A percentile compares a stretch with the other conserved stretches of the same genome.
phyloP scores from a whole-genome alignment of 78 protist species.

The Salpingoeca rosetta region DNA sequence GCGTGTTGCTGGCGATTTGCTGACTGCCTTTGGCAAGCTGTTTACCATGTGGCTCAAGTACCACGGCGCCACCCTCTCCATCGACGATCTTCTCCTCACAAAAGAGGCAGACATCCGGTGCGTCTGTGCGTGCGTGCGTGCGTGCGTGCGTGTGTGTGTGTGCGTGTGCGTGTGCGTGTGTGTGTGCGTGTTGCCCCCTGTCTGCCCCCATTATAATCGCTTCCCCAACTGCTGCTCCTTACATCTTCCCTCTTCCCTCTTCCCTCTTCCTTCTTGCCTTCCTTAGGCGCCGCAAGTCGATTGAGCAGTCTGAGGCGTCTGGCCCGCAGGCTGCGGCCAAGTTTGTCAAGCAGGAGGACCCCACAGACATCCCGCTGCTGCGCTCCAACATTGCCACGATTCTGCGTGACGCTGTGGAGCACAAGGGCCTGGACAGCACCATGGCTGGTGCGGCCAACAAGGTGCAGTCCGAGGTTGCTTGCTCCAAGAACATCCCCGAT shows the following conservation, averaged over 20 bases:
- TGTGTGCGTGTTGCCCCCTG: neutral
- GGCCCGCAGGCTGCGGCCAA: neutral
- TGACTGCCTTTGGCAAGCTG: constrained; percentile 83
- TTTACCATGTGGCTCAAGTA: constrained; percentile 69
- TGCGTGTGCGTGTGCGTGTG: constrained; percentile 12
- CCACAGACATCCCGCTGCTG: neutral
- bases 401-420: neutral
- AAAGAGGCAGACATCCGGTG: constrained; percentile 6
- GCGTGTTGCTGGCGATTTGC: constrained; percentile 69
- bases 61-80: constrained; percentile 89
- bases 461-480: constrained; percentile 64
- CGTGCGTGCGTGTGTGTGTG: neutral
- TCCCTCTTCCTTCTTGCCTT: neutral
- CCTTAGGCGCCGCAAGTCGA: too few relatives aligned
- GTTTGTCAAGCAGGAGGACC: neutral
- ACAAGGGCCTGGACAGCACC: constrained; percentile 40
- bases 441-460: constrained; percentile 34
- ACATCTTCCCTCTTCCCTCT: neutral
- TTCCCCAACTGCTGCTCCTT: neutral
- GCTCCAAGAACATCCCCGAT: constrained; percentile 65
- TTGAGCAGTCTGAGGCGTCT: too few relatives aligned
- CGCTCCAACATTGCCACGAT: neutral
- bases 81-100: constrained; percentile 75
- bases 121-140: neutral
- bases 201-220: neutral